phyloP scores from a whole-genome alignment of 1,284 basidiomycete genomes.

The Schizophyllum commune region DNA sequence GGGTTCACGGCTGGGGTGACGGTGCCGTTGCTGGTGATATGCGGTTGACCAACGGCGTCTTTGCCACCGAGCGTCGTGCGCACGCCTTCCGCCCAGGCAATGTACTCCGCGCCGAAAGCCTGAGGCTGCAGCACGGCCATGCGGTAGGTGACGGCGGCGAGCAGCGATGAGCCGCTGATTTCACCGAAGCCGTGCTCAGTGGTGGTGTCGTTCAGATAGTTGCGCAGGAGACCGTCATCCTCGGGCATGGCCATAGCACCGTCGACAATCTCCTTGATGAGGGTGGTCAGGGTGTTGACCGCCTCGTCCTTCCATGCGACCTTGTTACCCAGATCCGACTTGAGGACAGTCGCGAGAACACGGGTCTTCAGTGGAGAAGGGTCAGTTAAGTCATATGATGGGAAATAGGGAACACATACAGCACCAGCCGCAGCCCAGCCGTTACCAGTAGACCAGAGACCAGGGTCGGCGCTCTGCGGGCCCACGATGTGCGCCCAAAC shows the following conservation, averaged over 20 bases:
- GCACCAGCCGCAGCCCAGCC: constrained; percentile 35
- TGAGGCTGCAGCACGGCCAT: constrained; percentile 19
- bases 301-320: constrained; percentile 21
- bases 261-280: constrained; percentile 40
- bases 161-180: constrained; percentile 31
- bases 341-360: constrained; percentile 37
- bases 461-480: constrained; percentile 33
- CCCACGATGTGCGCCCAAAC: constrained; percentile 44
- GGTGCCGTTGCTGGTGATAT: constrained; percentile 25
- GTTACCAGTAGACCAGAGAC: constrained; percentile 48
- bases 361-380: constrained; percentile 19
- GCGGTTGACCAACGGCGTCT: constrained; percentile 8
- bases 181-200: constrained; percentile 31
- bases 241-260: constrained; percentile 31
- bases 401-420: neutral
- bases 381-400: neutral
- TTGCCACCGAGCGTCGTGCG: constrained; percentile 5
- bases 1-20: constrained; percentile 35
- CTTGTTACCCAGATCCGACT: constrained; percentile 25
- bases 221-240: constrained; percentile 28
- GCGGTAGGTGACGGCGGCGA: constrained; percentile 36
- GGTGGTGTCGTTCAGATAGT: constrained; percentile 29
- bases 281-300: constrained; percentile 24
- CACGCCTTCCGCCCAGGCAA: constrained; percentile 8
- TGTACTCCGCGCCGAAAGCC: constrained; percentile 7